Conservation (phyloP, 306 rosid species). For the Adenanthera pavonina region DNA sequence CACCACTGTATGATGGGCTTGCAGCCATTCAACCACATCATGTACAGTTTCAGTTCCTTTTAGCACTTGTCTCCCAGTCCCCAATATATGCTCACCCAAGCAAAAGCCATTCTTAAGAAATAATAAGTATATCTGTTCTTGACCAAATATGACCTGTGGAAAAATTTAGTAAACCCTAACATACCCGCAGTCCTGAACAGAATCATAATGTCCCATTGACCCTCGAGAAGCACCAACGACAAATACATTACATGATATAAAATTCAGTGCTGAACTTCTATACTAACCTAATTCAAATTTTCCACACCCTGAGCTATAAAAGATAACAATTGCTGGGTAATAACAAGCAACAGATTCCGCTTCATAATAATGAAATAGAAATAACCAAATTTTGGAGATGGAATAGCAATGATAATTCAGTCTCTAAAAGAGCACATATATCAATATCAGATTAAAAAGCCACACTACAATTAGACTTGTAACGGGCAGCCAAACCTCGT, state of each 20-base stretch:
- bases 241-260: not conserved
- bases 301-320: not conserved
- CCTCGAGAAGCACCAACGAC: not conserved
- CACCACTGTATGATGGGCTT: not conserved
- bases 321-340: not conserved
- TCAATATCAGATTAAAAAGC: not conserved
- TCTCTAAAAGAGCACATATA: not conserved
- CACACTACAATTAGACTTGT: not conserved
- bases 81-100: not conserved
- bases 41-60: not conserved
- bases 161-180: not conserved
- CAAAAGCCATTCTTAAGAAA: not conserved
- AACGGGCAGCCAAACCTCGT: slow-evolving; percentile 27
- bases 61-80: not conserved
- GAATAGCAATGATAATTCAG: not conserved
- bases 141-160: not conserved
- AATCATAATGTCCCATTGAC: not conserved
- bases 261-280: not conserved
- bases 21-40: not conserved
- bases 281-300: not conserved
- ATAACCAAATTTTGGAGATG: not conserved
- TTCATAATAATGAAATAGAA: not conserved
- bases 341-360: not conserved
- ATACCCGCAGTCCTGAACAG: not conserved
- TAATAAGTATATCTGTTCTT: not conserved